Conservation (phyloP, 1,139 yeast genomes). For the Candida tetrigidarum region DNA sequence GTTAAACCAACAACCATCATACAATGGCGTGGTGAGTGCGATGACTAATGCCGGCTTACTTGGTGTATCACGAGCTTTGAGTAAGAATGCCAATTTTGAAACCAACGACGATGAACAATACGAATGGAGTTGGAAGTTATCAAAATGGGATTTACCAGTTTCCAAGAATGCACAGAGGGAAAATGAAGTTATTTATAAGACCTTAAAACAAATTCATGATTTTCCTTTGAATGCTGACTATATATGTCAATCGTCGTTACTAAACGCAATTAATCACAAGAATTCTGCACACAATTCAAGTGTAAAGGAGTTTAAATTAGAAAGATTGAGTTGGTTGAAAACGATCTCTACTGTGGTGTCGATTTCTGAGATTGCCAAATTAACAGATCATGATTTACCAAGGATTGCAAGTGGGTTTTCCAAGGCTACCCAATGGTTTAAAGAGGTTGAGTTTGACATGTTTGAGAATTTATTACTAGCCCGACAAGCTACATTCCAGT, state of each 20-base stretch:
- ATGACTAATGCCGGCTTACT: constrained; percentile 50
- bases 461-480: constrained; percentile 48
- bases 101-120: constrained; percentile 18
- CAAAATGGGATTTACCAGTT: constrained; percentile 68
- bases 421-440: constrained; percentile 41
- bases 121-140: constrained; percentile 73
- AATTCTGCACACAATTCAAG: constrained; percentile 15
- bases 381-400: constrained; percentile 1
- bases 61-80: constrained; percentile 49
- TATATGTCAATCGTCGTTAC: constrained; percentile 24
- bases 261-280: constrained; percentile 22
- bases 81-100: constrained; percentile 17
- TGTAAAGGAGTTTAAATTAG: constrained; percentile 21
- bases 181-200: constrained; percentile 49
- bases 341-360: constrained; percentile 38
- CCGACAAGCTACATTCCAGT: constrained; percentile 39
- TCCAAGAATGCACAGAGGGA: constrained; percentile 33
- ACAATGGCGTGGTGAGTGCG: constrained; percentile 32
- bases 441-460: constrained; percentile 28
- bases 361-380: constrained; percentile 9
- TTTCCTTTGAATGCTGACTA: constrained; percentile 21
- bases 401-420: constrained; percentile 15
- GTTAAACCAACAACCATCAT: constrained; percentile 17
- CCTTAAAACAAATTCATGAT: constrained; percentile 47
- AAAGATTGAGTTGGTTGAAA: constrained; percentile 32